A percentile compares a stretch with the other conserved stretches of the same genome.
Evolutionary conservation across 1,284 basidiomycete genomes (phyloP).

Genomic region (Melampsora americana): DNA sequence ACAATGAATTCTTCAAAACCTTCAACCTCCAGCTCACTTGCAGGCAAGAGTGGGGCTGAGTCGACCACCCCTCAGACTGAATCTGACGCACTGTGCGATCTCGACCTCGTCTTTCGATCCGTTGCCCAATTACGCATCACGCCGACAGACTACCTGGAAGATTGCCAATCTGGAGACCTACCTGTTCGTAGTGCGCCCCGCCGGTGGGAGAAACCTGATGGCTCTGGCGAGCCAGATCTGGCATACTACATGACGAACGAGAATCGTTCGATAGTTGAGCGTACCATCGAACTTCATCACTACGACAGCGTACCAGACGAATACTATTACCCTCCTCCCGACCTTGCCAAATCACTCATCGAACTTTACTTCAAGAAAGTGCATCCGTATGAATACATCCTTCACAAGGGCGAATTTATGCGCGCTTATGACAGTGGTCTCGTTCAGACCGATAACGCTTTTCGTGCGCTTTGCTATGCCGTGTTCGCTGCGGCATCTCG

Average conservation of each 20-base stretch:
- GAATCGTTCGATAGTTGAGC: neutral
- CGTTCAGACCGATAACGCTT: neutral
- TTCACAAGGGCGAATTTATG: constrained; percentile 19
- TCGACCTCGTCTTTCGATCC: neutral
- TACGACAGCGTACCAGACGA: too few relatives aligned
- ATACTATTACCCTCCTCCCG: constrained; percentile 4
- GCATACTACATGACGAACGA: neutral
- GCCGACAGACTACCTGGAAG: neutral
- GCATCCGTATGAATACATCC: neutral
- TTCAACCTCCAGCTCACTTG: neutral
- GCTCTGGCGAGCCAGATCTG: constrained; percentile 2
- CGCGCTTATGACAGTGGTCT: neutral
- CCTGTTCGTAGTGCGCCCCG: neutral
- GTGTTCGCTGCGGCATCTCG: constrained; percentile 19
- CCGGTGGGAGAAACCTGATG: neutral
- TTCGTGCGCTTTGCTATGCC: constrained; percentile 32
- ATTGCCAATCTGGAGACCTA: neutral
- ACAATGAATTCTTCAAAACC: neutral
- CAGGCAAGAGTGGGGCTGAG: neutral
- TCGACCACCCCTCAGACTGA: neutral
- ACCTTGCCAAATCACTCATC: constrained; percentile 7
- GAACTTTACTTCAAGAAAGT: constrained; percentile 23
- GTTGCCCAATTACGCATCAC: neutral
- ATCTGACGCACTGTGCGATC: neutral
- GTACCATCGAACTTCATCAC: neutral